A percentile compares a stretch with the other conserved stretches of the same genome.
phyloP scores from a whole-genome alignment of 495 filamentous ascomycete species.

The Penicillium herquei region DNA sequence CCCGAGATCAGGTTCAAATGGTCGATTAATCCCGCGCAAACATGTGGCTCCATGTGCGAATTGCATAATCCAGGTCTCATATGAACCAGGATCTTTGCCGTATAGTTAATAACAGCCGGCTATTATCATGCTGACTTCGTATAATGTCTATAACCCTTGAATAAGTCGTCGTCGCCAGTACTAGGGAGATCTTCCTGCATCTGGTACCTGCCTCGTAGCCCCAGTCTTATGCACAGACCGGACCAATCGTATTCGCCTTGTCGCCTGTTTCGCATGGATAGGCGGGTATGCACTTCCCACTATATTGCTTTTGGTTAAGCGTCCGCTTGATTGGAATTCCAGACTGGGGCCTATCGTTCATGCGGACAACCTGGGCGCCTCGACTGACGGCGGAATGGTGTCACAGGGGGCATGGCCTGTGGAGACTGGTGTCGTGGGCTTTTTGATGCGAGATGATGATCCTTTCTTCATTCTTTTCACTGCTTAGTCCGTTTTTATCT shows the following conservation, averaged over 20 bases:
- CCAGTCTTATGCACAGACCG: conserved; percentile 10
- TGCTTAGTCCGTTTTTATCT: conserved; percentile 1
- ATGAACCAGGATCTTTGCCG: too few species aligned
- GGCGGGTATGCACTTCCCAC: conserved; percentile 20
- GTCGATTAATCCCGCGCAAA: conserved; percentile 17
- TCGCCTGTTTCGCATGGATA: conserved; percentile 24
- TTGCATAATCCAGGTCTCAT: too few species aligned
- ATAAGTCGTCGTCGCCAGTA: background rate
- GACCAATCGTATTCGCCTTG: conserved; percentile 19
- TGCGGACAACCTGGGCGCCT: conserved; percentile 7
- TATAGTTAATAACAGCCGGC: too few species aligned
- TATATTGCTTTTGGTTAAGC: conserved; percentile 6
- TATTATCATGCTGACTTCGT: too few species aligned
- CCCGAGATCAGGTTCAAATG: conserved; percentile 5
- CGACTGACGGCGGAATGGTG: conserved; percentile 19
- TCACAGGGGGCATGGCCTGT: conserved; percentile 18
- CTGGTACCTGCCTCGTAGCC: conserved; percentile 23
- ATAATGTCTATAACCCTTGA: background rate
- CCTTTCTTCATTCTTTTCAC: conserved; percentile 21
- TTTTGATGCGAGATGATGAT: conserved; percentile 21
- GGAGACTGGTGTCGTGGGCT: conserved; percentile 12
- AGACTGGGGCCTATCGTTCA: conserved; percentile 19
- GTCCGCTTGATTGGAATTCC: conserved; percentile 15
- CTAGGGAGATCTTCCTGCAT: conserved; percentile 7
- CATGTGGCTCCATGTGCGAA: conserved; percentile 31